A percentile compares a stretch with the other conserved stretches of the same genome.
Evolutionary conservation across 805 yeast genomes (phyloP).

Genomic region (Metschnikowia anglica): DNA sequence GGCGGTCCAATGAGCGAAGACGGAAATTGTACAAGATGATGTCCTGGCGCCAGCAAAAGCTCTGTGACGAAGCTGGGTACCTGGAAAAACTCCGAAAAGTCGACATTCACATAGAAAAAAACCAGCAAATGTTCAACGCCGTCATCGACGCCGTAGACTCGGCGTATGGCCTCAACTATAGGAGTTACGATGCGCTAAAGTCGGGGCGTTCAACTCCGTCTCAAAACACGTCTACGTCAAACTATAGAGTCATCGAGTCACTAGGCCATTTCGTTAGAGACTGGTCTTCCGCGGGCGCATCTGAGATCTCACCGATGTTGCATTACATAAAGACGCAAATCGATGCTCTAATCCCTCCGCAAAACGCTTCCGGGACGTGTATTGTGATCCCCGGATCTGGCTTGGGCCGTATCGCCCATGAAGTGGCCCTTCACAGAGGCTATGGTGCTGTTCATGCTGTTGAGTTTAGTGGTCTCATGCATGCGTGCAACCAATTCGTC

Average conservation of each 20-base stretch:
- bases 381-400: conserved; percentile 89
- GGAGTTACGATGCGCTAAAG: conserved; percentile 26
- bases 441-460: conserved; percentile 62
- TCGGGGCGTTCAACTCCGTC: not conserved
- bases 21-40: conserved; percentile 45
- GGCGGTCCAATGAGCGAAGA: conserved; percentile 46
- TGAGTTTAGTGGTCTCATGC: conserved; percentile 78
- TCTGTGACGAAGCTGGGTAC: conserved; percentile 55
- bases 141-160: conserved; percentile 47
- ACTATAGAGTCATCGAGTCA: conserved; percentile 58
- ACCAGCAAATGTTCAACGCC: conserved; percentile 46
- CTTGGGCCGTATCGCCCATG: conserved; percentile 73
- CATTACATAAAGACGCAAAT: conserved; percentile 51
- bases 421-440: conserved; percentile 45
- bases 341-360: conserved; percentile 26
- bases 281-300: conserved; percentile 51
- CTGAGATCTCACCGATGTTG: conserved; percentile 54
- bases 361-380: conserved; percentile 39
- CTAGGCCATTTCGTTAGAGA: conserved; percentile 78
- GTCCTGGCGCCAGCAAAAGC: conserved; percentile 55
- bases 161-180: conserved; percentile 43
- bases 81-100: conserved; percentile 48
- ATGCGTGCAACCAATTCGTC: conserved; percentile 60
- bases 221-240: conserved; percentile 20
- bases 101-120: conserved; percentile 47